A percentile compares a stretch with the other conserved stretches of the same genome.
phyloP scores from a whole-genome alignment of 257 asterid species.

The Solanum lignicaule region DNA sequence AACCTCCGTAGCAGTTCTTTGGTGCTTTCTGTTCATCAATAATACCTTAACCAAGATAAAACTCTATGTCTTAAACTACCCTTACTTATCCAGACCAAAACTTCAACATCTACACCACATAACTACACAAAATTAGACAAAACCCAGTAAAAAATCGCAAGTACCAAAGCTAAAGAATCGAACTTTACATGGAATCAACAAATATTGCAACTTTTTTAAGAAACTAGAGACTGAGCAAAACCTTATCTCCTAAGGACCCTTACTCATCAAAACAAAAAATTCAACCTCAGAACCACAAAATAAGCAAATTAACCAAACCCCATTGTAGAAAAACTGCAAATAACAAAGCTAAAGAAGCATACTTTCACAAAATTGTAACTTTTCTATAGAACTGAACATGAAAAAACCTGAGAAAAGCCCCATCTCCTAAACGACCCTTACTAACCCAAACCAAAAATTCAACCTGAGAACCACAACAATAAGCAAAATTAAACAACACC shows the following conservation, averaged over 20 bases:
- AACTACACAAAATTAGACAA: neutral
- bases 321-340: neutral
- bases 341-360: neutral
- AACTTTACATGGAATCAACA: neutral
- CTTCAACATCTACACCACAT: neutral
- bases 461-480: neutral
- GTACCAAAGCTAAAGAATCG: neutral
- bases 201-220: neutral
- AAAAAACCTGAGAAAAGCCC: neutral
- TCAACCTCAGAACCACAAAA: neutral
- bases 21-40: neutral
- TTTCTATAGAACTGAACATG: neutral
- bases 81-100: neutral
- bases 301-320: neutral
- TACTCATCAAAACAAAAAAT: neutral
- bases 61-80: neutral
- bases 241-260: neutral
- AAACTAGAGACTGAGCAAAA: neutral
- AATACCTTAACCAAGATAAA: neutral
- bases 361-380: neutral
- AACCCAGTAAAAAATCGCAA: neutral
- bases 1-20: neutral
- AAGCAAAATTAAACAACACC: neutral
- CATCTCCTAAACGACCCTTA: neutral
- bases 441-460: neutral